Conservation (phyloP, 306 rosid genomes). For the Hippophae tibetana region DNA sequence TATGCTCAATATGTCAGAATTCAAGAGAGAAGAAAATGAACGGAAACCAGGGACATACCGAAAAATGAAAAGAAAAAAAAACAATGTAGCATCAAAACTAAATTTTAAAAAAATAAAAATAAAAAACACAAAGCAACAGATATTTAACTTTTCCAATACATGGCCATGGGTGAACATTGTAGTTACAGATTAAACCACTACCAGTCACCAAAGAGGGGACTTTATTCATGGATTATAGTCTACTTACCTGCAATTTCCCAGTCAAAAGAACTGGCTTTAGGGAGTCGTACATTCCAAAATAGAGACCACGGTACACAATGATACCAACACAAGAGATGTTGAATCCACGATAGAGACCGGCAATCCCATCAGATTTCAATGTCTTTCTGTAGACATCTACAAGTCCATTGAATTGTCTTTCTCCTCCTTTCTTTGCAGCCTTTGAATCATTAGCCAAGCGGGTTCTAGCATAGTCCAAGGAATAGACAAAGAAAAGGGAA, state of each 20-base stretch:
- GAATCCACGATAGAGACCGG: slow-evolving; percentile 91
- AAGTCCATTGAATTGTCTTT: slow-evolving; percentile 78
- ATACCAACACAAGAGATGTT: slow-evolving; percentile 77
- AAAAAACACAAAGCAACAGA: background rate
- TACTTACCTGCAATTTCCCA: slow-evolving; percentile 52
- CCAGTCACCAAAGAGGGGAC: too few species aligned
- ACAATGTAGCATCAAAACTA: too few species aligned
- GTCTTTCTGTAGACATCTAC: slow-evolving; percentile 83
- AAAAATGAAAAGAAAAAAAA: too few species aligned
- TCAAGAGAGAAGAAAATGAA: too few species aligned
- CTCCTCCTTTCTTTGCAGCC: slow-evolving; percentile 93
- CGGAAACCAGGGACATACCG: too few species aligned
- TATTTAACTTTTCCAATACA: background rate
- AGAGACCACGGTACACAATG: slow-evolving; percentile 83
- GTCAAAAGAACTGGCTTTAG: slow-evolving; percentile 66
- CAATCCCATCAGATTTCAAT: slow-evolving; percentile 58
- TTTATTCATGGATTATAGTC: too few species aligned
- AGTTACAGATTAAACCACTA: too few species aligned
- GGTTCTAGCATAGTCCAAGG: slow-evolving; percentile 81
- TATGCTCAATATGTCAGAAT: too few species aligned
- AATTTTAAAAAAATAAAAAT: too few species aligned
- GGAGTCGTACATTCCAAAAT: slow-evolving; percentile 84
- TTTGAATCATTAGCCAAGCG: slow-evolving; percentile 78
- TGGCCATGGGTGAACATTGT: background rate
- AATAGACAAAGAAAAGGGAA: slow-evolving; percentile 72